These are phyloP conservation scores for Grammothele lineata DNA, from an alignment of 768 basidiomycete species.

Conservation along the genomic window DNA sequence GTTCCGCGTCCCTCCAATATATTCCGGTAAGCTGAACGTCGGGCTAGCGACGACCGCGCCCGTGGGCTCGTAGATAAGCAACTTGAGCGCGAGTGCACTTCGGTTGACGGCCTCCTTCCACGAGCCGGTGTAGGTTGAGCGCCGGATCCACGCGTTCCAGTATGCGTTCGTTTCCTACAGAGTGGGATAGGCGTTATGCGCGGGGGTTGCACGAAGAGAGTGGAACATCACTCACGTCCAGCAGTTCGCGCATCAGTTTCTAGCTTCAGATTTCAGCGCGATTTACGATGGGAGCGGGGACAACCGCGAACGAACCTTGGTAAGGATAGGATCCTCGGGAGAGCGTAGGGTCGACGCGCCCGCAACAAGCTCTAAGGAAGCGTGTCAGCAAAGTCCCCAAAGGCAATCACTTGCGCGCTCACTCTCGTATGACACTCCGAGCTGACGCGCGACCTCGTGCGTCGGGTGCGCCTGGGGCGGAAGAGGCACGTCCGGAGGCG, in stretches of 20 bases:
- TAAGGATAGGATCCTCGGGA: constrained; percentile 70
- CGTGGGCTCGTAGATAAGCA: constrained; percentile 90
- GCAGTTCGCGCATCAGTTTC: constrained; percentile 53
- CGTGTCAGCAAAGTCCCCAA: background rate
- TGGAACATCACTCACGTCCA: constrained; percentile 44
- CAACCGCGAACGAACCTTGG: constrained; percentile 39
- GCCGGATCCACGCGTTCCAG: constrained; percentile 89
- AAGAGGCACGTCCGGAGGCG: constrained; percentile 35
- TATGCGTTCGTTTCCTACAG: constrained; percentile 68
- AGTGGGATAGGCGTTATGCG: background rate
- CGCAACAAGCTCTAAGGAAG: constrained; percentile 34
- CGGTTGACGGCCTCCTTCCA: constrained; percentile 96
- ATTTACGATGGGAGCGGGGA: background rate
- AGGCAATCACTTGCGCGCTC: background rate
- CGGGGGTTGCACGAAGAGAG: too few species aligned
- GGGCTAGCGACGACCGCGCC: constrained; percentile 94
- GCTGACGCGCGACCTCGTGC: constrained; percentile 34
- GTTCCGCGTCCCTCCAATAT: constrained; percentile 85
- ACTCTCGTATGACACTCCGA: constrained; percentile 46
- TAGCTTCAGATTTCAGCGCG: constrained; percentile 19
- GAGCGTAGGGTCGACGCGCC: constrained; percentile 43
- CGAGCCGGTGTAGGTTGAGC: constrained; percentile 84
- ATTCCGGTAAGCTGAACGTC: constrained; percentile 91
- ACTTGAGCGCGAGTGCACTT: constrained; percentile 89
- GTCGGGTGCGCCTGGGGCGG: constrained; percentile 31